Conservation (phyloP, 2,329 filamentous ascomycete genomes). For the Elsinoe fawcettii region DNA sequence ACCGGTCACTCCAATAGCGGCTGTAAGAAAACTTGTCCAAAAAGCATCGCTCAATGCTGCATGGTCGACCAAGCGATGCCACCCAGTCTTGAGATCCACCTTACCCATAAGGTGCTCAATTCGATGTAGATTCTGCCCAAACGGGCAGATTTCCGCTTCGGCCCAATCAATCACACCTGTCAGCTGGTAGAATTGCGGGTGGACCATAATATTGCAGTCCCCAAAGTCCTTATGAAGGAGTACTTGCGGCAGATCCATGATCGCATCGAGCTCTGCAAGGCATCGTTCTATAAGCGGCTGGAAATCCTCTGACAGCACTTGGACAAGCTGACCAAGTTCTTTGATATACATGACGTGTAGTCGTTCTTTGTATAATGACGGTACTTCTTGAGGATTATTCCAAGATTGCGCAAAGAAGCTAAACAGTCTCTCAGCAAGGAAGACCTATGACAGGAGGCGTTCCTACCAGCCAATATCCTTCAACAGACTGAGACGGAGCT, state of each 20-base stretch:
- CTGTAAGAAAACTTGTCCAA: neutral
- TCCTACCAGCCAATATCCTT: neutral
- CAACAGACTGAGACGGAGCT: neutral
- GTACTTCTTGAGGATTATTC: too few relatives aligned
- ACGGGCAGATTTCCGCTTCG: conserved; percentile 12
- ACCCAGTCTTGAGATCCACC: conserved; percentile 9
- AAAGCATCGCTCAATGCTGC: neutral
- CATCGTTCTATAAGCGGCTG: neutral
- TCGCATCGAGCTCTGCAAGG: neutral
- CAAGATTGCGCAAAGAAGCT: neutral
- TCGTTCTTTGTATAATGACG: neutral
- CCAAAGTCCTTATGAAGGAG: conserved; percentile 14
- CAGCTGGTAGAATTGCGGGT: conserved; percentile 9
- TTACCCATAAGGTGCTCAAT: conserved; percentile 11
- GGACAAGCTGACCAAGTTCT: conserved; percentile 2
- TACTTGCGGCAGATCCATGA: conserved; percentile 10
- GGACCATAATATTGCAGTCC: conserved; percentile 9
- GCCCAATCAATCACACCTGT: conserved; percentile 10
- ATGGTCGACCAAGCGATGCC: neutral
- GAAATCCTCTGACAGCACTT: neutral
- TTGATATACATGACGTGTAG: neutral
- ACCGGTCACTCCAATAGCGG: neutral
- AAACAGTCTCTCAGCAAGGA: too few relatives aligned
- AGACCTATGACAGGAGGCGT: too few relatives aligned
- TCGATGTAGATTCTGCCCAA: conserved; percentile 7